A percentile compares a stretch with the other conserved stretches of the same genome.
phyloP scores from a whole-genome alignment of 306 rosid genomes.

The Carpinus fangiana region DNA sequence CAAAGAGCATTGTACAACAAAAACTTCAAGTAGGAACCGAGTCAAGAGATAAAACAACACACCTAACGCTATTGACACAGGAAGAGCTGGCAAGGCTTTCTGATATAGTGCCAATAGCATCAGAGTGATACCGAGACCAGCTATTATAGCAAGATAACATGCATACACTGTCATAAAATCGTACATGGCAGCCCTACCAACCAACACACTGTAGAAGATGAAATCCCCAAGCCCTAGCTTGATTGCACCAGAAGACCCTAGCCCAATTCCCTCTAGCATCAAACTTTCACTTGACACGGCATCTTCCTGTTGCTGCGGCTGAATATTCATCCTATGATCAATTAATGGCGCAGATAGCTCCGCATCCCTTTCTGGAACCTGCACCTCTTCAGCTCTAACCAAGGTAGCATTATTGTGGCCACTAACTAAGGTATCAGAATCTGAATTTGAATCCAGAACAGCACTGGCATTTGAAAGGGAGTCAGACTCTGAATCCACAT shows the following conservation, averaged over 20 bases:
- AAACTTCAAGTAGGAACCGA: conserved; percentile 77
- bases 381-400: conserved; percentile 61
- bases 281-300: conserved; percentile 39
- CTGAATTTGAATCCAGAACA: conserved; percentile 24
- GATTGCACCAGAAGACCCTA: conserved; percentile 91
- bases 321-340: conserved; percentile 39
- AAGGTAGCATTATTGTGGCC: conserved; percentile 18
- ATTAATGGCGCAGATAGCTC: conserved; percentile 69
- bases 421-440: conserved; percentile 14
- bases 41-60: conserved; percentile 82
- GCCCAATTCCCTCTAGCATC: conserved; percentile 84
- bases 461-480: conserved; percentile 20
- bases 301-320: conserved; percentile 32
- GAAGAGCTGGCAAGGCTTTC: conserved; percentile 97
- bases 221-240: conserved; percentile 95
- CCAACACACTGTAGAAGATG: conserved; percentile 93
- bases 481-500: conserved; percentile 19
- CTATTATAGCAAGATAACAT: conserved; percentile 92
- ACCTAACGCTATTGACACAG: conserved; percentile 75
- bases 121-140: conserved; percentile 93
- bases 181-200: conserved; percentile 97
- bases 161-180: conserved; percentile 96
- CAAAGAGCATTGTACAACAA: conserved; percentile 81
- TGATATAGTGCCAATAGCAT: conserved; percentile 82
- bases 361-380: conserved; percentile 31